Conservation (phyloP, 371 early-diverging fungal species). For the Mucor irregularis region DNA sequence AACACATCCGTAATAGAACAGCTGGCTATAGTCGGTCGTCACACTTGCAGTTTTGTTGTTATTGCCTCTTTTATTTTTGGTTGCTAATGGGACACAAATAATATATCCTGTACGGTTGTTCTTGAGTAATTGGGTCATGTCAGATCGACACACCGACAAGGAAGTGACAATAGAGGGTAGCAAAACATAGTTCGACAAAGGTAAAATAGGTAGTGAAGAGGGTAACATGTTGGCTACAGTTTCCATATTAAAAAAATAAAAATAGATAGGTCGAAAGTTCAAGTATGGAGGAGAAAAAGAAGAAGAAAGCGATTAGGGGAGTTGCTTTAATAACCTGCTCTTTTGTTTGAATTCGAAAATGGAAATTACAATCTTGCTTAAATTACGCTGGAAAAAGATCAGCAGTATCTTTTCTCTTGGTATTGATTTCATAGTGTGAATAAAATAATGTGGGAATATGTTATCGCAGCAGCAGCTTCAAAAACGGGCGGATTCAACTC, state of each 20-base stretch:
- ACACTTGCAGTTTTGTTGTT: too few species aligned
- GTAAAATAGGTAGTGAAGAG: conserved; percentile 23
- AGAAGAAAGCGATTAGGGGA: background rate
- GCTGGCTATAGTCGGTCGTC: conserved; percentile 10
- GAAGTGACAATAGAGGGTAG: conserved; percentile 33
- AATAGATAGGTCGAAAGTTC: background rate
- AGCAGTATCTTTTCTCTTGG: too few species aligned
- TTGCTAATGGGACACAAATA: conserved; percentile 27
- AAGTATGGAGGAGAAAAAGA: background rate
- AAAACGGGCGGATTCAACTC: too few species aligned
- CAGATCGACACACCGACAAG: conserved; percentile 12
- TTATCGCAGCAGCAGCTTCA: too few species aligned
- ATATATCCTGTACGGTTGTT: conserved; percentile 12
- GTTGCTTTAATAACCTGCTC: background rate
- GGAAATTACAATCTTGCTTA: too few species aligned
- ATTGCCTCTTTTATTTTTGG: background rate
- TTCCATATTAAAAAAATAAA: background rate
- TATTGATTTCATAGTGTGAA: too few species aligned
- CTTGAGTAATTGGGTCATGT: conserved; percentile 13
- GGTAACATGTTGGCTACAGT: too few species aligned
- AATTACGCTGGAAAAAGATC: too few species aligned
- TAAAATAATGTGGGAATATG: too few species aligned
- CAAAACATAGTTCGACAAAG: conserved; percentile 28
- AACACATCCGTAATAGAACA: conserved; percentile 31
- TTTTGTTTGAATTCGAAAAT: too few species aligned